Evolutionary conservation across 2,329 filamentous ascomycete genomes (phyloP).

Genomic region (Pseudocercospora musae): DNA sequence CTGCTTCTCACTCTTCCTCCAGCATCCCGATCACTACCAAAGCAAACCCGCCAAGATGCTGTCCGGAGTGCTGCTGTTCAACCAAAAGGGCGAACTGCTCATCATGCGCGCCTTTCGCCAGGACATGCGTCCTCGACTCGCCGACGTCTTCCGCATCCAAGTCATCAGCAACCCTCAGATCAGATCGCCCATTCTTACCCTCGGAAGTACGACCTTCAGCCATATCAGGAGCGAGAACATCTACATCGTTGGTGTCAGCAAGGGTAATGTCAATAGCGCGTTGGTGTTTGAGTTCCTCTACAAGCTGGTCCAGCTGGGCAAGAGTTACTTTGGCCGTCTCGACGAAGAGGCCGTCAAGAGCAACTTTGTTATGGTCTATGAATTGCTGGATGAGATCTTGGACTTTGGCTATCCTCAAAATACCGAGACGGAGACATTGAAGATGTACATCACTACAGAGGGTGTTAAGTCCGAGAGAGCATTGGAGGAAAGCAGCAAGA

Average conservation of each 20-base stretch:
- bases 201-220: slow-evolving; percentile 97
- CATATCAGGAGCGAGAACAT: slow-evolving; percentile 99
- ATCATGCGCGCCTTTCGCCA: slow-evolving; percentile 99
- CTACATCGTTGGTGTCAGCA: slow-evolving; percentile 94
- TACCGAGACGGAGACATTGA: slow-evolving; percentile 95
- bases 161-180: slow-evolving; percentile 97
- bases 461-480: slow-evolving; percentile 89
- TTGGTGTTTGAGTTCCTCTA: slow-evolving; percentile 98
- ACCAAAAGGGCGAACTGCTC: slow-evolving; percentile 99
- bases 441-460: slow-evolving; percentile 99
- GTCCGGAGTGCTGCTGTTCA: slow-evolving; percentile 96
- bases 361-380: slow-evolving; percentile 98
- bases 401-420: slow-evolving; percentile 99
- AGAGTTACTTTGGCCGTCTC: slow-evolving; percentile 97
- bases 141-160: slow-evolving; percentile 98
- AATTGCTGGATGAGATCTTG: slow-evolving; percentile 95
- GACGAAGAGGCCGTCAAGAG: slow-evolving; percentile 99
- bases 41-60: slow-evolving; percentile 63
- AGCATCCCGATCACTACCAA: neutral
- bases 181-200: slow-evolving; percentile 91
- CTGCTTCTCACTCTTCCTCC: neutral
- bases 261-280: slow-evolving; percentile 98
- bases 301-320: slow-evolving; percentile 81
- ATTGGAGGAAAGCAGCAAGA: slow-evolving; percentile 87
- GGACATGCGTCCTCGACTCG: slow-evolving; percentile 93